Percentiles rank a stretch among this genome's conserved stretches.
phyloP scores from a whole-genome alignment of 140 eudicot genomes.

The Stevia rebaudiana region DNA sequence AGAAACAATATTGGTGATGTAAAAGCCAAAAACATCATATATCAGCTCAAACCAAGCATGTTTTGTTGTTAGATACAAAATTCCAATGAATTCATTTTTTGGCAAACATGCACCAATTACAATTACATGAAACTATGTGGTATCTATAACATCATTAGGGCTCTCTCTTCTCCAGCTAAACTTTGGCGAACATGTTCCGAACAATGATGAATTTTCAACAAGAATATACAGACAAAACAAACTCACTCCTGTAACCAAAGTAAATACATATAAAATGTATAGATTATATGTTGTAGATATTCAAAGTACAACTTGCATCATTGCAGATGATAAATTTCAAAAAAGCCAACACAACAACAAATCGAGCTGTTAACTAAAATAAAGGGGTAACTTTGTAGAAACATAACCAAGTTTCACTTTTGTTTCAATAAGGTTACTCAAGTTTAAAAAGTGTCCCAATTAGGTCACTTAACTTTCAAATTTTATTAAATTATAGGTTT shows the following conservation, averaged over 20 bases:
- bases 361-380: background rate
- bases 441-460: no score
- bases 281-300: background rate
- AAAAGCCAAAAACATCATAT: background rate
- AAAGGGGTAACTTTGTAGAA: no score
- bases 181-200: conserved; percentile 35
- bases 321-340: background rate
- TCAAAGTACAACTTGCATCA: background rate
- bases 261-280: conserved; percentile 3
- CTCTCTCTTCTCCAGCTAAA: conserved; percentile 46
- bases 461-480: no score
- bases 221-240: conserved; percentile 66
- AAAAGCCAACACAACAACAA: background rate
- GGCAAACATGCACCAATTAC: conserved; percentile 5
- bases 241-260: conserved; percentile 62
- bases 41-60: background rate
- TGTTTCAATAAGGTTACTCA: no score
- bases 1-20: no score
- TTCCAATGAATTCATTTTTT: no score
- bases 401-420: no score
- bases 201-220: conserved; percentile 54
- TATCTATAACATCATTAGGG: conserved; percentile 34
- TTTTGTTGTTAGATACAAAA: background rate
- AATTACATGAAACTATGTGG: conserved; percentile 16
- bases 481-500: no score